Evolutionary conservation across 2,329 filamentous ascomycete species (phyloP).

Genomic region (Pyrenophora teres): DNA sequence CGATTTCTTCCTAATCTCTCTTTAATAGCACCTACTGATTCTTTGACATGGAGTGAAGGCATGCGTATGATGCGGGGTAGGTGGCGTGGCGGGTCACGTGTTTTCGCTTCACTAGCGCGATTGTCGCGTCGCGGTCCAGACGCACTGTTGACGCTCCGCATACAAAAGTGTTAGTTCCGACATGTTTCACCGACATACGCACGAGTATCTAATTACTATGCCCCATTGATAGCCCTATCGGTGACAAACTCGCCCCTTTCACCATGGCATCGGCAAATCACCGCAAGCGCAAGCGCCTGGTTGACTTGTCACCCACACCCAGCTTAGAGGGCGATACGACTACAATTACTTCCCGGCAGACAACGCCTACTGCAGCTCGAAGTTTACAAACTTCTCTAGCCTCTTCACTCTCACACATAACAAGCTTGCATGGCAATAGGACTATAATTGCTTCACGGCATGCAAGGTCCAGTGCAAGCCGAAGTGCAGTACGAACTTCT

Average conservation of each 20-base stretch:
- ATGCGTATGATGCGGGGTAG: not conserved
- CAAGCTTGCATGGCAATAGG: not conserved
- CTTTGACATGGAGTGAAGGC: not conserved
- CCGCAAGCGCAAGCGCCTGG: constrained; percentile 12
- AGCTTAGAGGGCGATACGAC: constrained; percentile 4
- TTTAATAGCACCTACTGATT: no score
- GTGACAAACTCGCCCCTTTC: not conserved
- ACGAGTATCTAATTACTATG: no score
- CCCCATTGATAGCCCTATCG: not conserved
- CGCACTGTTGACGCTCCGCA: no score
- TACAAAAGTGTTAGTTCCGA: no score
- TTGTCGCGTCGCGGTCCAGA: not conserved
- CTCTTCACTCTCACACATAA: not conserved
- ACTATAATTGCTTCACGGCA: not conserved
- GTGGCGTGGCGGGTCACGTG: not conserved
- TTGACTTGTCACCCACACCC: not conserved
- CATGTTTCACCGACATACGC: not conserved
- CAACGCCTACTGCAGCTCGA: not conserved
- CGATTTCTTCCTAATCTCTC: no score
- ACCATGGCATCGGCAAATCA: not conserved
- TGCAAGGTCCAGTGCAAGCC: not conserved
- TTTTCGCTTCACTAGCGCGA: constrained; percentile 5
- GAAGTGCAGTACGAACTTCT: not conserved
- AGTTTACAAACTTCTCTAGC: not conserved
- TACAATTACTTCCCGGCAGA: not conserved